Conservation (phyloP, 306 rosid genomes). For the Echinosophora koreensis region DNA sequence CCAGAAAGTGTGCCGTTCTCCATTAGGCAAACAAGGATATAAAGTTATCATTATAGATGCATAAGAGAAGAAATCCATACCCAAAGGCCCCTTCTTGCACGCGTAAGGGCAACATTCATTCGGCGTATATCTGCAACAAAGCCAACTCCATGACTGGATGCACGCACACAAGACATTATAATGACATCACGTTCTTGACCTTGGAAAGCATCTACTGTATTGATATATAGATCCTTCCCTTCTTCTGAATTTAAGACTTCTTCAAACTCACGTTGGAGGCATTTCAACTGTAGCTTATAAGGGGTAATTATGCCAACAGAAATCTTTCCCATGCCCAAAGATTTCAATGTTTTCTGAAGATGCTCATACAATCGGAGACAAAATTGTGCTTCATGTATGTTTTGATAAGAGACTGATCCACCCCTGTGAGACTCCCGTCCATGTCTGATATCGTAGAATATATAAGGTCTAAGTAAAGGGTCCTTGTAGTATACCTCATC, state of each 20-base stretch:
- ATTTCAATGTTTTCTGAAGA: slow-evolving; percentile 76
- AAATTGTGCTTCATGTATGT: slow-evolving; percentile 90
- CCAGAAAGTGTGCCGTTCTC: not conserved
- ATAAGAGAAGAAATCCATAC: slow-evolving; percentile 53
- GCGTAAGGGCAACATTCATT: slow-evolving; percentile 98
- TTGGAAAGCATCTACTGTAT: slow-evolving; percentile 99
- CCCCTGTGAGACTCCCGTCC: slow-evolving; percentile 98
- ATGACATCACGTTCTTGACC: slow-evolving; percentile 99
- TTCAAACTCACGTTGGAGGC: slow-evolving; percentile 94
- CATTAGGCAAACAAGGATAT: not conserved
- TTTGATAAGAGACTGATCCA: slow-evolving; percentile 95
- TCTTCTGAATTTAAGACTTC: slow-evolving; percentile 90
- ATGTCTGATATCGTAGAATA: slow-evolving; percentile 90
- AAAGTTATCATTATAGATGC: not conserved
- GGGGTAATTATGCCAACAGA: slow-evolving; percentile 97
- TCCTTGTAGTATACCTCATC: slow-evolving; percentile 89
- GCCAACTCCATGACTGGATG: slow-evolving; percentile 94
- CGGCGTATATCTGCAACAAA: slow-evolving; percentile 95
- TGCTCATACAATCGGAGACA: slow-evolving; percentile 91
- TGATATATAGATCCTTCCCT: slow-evolving; percentile 92
- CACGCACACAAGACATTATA: slow-evolving; percentile 98
- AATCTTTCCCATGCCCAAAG: slow-evolving; percentile 70
- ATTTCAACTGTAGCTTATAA: slow-evolving; percentile 94
- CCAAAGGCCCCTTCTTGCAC: slow-evolving; percentile 98
- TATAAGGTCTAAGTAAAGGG: slow-evolving; percentile 82